Base-by-base conservation (phyloP, 768 basidiomycete species). In the Naematelia aurantialba region DNA sequence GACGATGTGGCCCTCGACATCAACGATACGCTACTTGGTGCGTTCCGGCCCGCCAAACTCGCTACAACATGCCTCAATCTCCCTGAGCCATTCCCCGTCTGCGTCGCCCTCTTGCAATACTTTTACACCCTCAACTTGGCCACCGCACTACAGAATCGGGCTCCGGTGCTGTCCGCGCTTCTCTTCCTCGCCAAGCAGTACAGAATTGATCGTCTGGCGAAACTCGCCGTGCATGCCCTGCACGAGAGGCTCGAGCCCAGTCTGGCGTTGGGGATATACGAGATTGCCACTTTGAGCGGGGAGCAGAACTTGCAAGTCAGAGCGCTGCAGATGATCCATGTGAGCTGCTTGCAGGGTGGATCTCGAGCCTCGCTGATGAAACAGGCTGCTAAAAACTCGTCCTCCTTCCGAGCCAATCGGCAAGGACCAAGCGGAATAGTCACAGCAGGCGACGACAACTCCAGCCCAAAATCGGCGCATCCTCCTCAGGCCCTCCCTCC, bases 191-290 rank as follows among this genome's bases (percentile, higher is more conserved):
- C 89, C 10, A 88, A 85, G 60, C 91, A 86, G 55, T 98, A 98
- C 77, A 80, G 85, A 42, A 81, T 96, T 53, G 74, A 81, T 2
- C 85, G 93, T 72, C 79, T 99, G 19, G 84, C 86, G 63, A 80
- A 80, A 4, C 80, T 93, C 21, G 89, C 90, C n/a, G 88, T 88
- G 66, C 93, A 98, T 75, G 89, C 91, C 3, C 89, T 98, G 86
- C 94, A 98, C 72, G 85, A 87, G 21, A 84, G 87, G 14, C 78
- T 97, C 27, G 88, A 87, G 29, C 89, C 89, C 69, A 83, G 85
- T 26, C 89, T 87, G 12, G 89, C 89, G 25, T 89, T 93, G 19
- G 89, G 88, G 25, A 88, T 97, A 45, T 97, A 97, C 73, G 92
- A 96, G 75, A 91, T 96, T 10, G 90, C 93, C 8, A 94, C 93